Evolutionary conservation across 2,329 filamentous ascomycete species (phyloP).

Genomic region (Penicillium nordicum): DNA sequence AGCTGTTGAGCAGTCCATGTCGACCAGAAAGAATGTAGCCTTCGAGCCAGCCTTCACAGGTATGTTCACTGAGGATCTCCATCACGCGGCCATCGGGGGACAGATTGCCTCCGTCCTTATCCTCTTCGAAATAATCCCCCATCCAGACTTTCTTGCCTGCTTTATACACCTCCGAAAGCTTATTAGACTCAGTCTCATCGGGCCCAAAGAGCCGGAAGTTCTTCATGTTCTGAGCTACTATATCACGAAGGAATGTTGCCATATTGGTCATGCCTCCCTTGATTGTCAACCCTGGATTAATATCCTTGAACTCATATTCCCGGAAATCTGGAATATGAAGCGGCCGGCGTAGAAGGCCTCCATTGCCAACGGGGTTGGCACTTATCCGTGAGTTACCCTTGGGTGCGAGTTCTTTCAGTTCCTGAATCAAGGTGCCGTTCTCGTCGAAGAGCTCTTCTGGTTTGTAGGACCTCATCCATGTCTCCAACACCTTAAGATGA

Average conservation of each 20-base stretch:
- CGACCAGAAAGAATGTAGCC: slow-evolving; percentile 72
- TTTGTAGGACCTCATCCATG: slow-evolving; percentile 74
- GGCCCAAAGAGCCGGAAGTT: slow-evolving; percentile 76
- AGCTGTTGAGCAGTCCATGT: slow-evolving; percentile 74
- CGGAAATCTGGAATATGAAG: slow-evolving; percentile 68
- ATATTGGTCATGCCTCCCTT: slow-evolving; percentile 68
- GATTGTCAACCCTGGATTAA: slow-evolving; percentile 56
- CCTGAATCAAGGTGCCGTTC: slow-evolving; percentile 60
- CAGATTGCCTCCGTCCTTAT: slow-evolving; percentile 70
- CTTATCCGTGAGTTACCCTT: slow-evolving; percentile 67
- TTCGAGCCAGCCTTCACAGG: slow-evolving; percentile 75
- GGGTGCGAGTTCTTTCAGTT: slow-evolving; percentile 64
- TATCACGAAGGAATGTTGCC: slow-evolving; percentile 63
- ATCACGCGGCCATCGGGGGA: slow-evolving; percentile 68
- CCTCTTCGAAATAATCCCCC: slow-evolving; percentile 73
- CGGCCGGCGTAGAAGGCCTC: slow-evolving; percentile 64
- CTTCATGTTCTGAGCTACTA: slow-evolving; percentile 61
- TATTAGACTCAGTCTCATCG: slow-evolving; percentile 79
- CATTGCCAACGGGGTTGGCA: slow-evolving; percentile 72
- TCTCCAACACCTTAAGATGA: slow-evolving; percentile 66
- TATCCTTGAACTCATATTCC: slow-evolving; percentile 62
- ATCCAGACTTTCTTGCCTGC: slow-evolving; percentile 77
- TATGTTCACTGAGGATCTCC: slow-evolving; percentile 82
- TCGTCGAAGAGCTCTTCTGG: slow-evolving; percentile 68
- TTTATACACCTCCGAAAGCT: slow-evolving; percentile 67